phyloP scores from a whole-genome alignment of 257 asterid species.

The Echium plantagineum region DNA sequence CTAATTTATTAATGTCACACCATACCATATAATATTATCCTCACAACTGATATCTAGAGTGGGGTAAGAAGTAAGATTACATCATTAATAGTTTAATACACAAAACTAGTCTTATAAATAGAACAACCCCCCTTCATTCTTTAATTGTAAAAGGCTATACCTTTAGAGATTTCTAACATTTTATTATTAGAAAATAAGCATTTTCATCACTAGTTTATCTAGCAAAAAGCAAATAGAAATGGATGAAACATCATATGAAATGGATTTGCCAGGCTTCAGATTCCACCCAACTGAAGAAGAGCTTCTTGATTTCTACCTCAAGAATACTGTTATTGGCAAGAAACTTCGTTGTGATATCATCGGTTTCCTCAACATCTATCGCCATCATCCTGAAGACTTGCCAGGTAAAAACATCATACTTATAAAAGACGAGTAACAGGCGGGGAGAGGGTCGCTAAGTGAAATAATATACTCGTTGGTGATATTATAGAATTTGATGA shows the following conservation, averaged over 20 bases:
- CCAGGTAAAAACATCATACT: slow-evolving; percentile 28
- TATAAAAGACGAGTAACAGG: too few relatives aligned
- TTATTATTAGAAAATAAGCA: too few relatives aligned
- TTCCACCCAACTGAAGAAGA: slow-evolving; percentile 35
- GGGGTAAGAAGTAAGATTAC: neutral
- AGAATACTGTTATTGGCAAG: slow-evolving; percentile 16
- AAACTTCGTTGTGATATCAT: slow-evolving; percentile 39
- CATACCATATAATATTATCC: neutral
- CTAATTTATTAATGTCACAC: too few relatives aligned
- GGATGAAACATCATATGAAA: slow-evolving; percentile 15
- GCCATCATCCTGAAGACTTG: slow-evolving; percentile 49
- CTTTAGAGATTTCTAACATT: too few relatives aligned
- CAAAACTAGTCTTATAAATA: neutral
- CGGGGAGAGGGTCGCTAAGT: too few relatives aligned
- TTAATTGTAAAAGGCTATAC: neutral
- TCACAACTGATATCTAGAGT: neutral
- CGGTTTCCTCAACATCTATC: slow-evolving; percentile 50
- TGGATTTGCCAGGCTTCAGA: slow-evolving; percentile 26
- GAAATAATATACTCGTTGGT: too few relatives aligned
- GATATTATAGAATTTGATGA: too few relatives aligned
- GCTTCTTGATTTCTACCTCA: slow-evolving; percentile 24
- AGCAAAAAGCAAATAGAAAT: neutral
- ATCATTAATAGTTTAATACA: too few relatives aligned
- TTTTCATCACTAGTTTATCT: too few relatives aligned
- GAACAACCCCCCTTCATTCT: neutral